phyloP scores from a whole-genome alignment of 148 eudicot species.

The Vaccinium macrocarpon region DNA sequence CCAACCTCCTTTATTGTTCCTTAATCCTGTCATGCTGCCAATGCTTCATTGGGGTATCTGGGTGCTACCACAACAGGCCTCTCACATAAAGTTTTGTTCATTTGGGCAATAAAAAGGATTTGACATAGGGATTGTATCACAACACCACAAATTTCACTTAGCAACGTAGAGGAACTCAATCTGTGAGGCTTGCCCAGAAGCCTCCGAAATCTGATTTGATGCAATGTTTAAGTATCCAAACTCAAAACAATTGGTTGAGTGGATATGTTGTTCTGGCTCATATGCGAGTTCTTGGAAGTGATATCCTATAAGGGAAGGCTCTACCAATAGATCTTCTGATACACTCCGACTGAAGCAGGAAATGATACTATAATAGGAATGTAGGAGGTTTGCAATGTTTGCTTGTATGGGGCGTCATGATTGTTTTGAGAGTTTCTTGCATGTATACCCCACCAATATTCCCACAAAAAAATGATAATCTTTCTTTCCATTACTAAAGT shows the following conservation, averaged over 20 bases:
- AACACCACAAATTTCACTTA: background rate
- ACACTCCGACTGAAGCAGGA: background rate
- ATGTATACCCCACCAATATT: background rate
- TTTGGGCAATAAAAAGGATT: background rate
- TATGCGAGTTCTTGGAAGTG: background rate
- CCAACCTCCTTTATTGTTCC: slow-evolving; percentile 3
- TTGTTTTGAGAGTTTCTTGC: slow-evolving; percentile 1
- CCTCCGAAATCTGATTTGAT: background rate
- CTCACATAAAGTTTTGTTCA: background rate
- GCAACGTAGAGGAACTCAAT: background rate
- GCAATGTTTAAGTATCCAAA: background rate
- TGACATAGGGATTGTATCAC: background rate
- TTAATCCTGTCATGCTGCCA: background rate
- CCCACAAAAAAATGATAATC: background rate
- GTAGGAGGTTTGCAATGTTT: background rate
- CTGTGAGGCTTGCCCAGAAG: background rate
- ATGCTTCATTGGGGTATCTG: background rate
- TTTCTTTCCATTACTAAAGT: background rate
- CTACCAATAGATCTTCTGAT: background rate
- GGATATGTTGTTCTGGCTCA: background rate
- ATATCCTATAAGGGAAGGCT: background rate
- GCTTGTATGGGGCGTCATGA: background rate
- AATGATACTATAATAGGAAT: background rate
- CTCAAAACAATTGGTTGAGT: background rate
- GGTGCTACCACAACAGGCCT: background rate